Conservation (phyloP, 73 alveolate species). For the Blepharisma japonicum region DNA sequence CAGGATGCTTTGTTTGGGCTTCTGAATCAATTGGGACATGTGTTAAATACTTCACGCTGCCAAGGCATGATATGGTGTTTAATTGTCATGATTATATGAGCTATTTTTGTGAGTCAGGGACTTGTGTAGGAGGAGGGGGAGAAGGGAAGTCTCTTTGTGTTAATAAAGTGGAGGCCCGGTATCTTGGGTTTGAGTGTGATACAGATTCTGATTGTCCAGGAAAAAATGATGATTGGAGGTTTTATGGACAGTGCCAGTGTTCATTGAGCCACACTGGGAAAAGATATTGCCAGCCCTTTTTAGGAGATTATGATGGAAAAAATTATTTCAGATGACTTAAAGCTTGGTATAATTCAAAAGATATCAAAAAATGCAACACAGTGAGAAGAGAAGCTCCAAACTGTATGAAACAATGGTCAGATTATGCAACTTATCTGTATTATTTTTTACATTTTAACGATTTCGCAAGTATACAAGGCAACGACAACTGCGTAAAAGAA, state of each 20-base stretch:
- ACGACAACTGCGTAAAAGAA: not conserved
- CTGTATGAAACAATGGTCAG: constrained; percentile 1
- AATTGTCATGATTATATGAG: not conserved
- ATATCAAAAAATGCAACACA: not conserved
- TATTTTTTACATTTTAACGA: not conserved
- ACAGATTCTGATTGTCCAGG: constrained; percentile 9
- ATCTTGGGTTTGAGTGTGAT: not conserved
- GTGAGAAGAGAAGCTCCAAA: not conserved
- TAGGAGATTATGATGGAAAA: constrained; percentile 5
- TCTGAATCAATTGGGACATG: not conserved
- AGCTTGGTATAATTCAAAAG: constrained; percentile 6
- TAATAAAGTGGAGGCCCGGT: not conserved
- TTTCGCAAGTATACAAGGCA: not conserved
- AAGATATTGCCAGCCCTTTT: not conserved
- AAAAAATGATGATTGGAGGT: constrained; percentile 15
- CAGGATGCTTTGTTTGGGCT: not conserved
- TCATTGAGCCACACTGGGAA: not conserved
- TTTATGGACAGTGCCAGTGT: constrained; percentile 2
- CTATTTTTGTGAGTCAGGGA: constrained; percentile 11
- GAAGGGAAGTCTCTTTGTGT: constrained; percentile 18
- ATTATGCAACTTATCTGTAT: not conserved
- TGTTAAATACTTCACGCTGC: not conserved
- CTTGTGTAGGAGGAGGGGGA: constrained; percentile 18
- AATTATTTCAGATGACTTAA: not conserved
- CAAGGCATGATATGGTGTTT: not conserved